Evolutionary conservation across 371 early-diverging fungal species (phyloP).

Genomic region (Funneliformis caledonium): DNA sequence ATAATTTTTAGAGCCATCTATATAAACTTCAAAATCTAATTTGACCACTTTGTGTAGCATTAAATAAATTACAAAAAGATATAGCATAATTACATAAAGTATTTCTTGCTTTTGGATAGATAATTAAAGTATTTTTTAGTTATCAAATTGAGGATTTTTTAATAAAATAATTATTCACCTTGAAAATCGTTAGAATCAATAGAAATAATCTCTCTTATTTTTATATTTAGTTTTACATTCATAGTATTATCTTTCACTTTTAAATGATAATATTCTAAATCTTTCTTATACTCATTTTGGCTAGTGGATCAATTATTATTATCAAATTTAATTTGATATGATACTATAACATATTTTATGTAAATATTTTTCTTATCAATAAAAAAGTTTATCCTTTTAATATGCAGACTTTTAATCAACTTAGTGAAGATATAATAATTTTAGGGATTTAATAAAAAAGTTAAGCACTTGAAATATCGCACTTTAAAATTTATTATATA

Average conservation of each 20-base stretch:
- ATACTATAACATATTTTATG: no score
- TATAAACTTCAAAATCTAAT: not conserved
- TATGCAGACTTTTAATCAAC: slow-evolving; percentile 24
- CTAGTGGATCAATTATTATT: no score
- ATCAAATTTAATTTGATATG: no score
- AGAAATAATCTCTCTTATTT: not conserved
- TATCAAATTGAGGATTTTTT: not conserved
- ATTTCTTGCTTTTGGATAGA: no score
- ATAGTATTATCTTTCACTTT: not conserved
- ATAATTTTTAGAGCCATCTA: not conserved
- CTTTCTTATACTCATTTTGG: no score
- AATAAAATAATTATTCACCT: not conserved
- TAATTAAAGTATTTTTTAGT: not conserved
- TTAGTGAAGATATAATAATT: slow-evolving; percentile 5
- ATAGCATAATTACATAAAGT: no score
- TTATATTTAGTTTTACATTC: not conserved
- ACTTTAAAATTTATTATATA: not conserved
- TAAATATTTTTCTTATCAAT: not conserved
- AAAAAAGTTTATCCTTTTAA: slow-evolving; percentile 4
- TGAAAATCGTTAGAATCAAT: not conserved
- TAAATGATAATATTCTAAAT: no score
- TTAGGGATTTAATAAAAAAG: not conserved
- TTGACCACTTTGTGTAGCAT: not conserved
- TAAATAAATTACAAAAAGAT: no score
- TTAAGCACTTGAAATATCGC: not conserved